Base-by-base conservation (phyloP, 208 protist species). In the Wallacemonas sp. region DNA sequence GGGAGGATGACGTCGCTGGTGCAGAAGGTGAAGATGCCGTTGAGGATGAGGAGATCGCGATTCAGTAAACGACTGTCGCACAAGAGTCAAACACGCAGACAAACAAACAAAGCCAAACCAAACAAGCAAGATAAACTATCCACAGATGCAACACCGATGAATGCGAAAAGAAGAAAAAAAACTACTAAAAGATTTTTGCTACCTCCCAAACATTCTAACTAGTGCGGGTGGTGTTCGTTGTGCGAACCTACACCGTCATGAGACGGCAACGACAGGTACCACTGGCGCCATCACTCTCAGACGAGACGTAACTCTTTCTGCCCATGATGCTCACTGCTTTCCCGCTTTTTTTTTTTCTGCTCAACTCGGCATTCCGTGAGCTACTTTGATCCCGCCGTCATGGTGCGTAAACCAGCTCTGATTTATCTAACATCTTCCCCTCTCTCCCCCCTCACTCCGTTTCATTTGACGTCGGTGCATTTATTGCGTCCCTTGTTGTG, bases 1-100 rank as follows among this genome's bases (percentile, higher is more conserved):
- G 36, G 39, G 55, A 71, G 9, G 77, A 75, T 24, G 21, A 4
- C 33, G 31, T 4, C 1, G 45, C 0, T 8, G 38, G 56, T 4
- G 22, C 2, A 2, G 30, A 41, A 27, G 17, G 9, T 15, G 19
- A 15, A 12, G 30, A 11, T 6, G 15, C 38, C 4, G 8, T 9
- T 21, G 24, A 6, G 60, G 42, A 36, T 21, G 24, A 21, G 6
- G 30, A 59, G 2, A 58, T 30, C 38, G 33, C 24, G 27, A 45
- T 62, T 15, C 39, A 62, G 38, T 49, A 49, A 49, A 2, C 11
- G 8, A 44, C 11, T 42, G 27, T 47, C 27, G n/a, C n/a, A n/a
- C n/a, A n/a, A n/a, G n/a, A n/a, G n/a, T 41, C 14, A 6, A 41
- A 41, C 6, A 41, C 36, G 14, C 6, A 41, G 14, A 54, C 22